phyloP scores from a whole-genome alignment of 2,329 filamentous ascomycete genomes.

The Monosporascus sp. region DNA sequence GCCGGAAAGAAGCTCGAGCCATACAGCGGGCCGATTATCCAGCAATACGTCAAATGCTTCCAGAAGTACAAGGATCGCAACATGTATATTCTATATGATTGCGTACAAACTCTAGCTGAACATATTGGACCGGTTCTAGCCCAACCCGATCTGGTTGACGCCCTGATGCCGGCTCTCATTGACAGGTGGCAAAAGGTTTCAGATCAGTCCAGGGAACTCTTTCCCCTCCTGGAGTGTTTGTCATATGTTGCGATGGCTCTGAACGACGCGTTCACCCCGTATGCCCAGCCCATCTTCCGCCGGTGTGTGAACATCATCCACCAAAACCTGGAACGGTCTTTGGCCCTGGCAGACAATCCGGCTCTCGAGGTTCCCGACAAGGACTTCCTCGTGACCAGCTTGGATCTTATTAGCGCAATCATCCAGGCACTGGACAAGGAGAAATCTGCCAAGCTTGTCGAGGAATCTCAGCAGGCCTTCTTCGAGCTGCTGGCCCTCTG shows the following conservation, averaged over 20 bases:
- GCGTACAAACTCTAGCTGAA: conserved; percentile 93
- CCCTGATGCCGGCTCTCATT: conserved; percentile 90
- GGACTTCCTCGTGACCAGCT: conserved; percentile 91
- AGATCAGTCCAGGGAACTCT: conserved; percentile 87
- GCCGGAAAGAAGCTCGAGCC: conserved; percentile 74
- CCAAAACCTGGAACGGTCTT: conserved; percentile 76
- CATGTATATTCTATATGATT: conserved; percentile 98
- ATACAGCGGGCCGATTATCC: conserved; percentile 85
- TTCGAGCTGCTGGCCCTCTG: conserved; percentile 88
- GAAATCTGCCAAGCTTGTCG: conserved; percentile 72
- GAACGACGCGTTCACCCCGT: conserved; percentile 74
- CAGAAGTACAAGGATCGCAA: conserved; percentile 96
- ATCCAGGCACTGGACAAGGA: conserved; percentile 77
- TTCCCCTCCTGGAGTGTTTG: conserved; percentile 91
- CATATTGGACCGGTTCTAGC: conserved; percentile 78
- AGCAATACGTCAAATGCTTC: conserved; percentile 90
- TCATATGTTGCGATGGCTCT: conserved; percentile 90
- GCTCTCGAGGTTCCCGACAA: conserved; percentile 79
- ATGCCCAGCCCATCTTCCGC: conserved; percentile 78
- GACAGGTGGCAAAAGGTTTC: conserved; percentile 79
- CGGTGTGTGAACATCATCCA: conserved; percentile 90
- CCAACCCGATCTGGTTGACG: conserved; percentile 71
- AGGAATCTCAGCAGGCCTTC: conserved; percentile 70
- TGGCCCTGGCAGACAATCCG: conserved; percentile 63
- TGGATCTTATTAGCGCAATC: conserved; percentile 88